Base-by-base conservation (phyloP, 768 basidiomycete genomes). In the Filobasidium wieringae region DNA sequence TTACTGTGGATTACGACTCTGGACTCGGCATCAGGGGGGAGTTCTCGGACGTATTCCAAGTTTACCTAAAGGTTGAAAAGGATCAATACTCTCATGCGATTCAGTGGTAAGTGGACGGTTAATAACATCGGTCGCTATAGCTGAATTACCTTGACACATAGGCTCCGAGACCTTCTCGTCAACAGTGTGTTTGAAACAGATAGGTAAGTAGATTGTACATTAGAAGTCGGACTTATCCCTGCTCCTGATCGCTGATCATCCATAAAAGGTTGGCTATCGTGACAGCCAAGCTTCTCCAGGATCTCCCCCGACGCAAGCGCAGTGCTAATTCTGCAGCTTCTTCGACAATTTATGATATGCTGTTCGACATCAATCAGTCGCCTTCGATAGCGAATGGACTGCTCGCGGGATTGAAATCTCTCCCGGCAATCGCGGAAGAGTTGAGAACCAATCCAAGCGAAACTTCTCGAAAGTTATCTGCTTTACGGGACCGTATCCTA, bases 281-380 rank as follows among this genome's bases (percentile, higher is more conserved):
- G 27, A 78, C 87, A 45, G 88, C 90, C 15, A 96, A 95, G 74
- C 81, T 88, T 24, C 83, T 86, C 41, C 93, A 96, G 71, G 84
- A 83, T 19, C 78, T 99, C 31, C 93, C 95, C 2, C 85, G 90
- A 69, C 77, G 87, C 65, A 97, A 96, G 78, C 82, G 95, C 36
- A 85, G 88, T 68, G 93, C 91, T 12, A 82, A 76, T 67, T 84
- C 81, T 29, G 86, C 97, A 11, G 77, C 90, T 45, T 78, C 79
- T 9, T 85, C 89, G 7, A 75, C 89, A 30, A 84, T 81, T 75
- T 75, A 80, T 17, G 80, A 83, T 59, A 68, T 88, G 27, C 67
- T 89, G 26, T 86, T 81, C 66, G 79, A 81, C 62, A 80, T 84
- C 63, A 78, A 77, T 49, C 72, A 69, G 51, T 88, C 87, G 4